Percentiles rank a stretch among this genome's conserved stretches.
Evolutionary conservation across 495 filamentous ascomycete species (phyloP).

Genomic region (Hypomontagnella monticulosa): DNA sequence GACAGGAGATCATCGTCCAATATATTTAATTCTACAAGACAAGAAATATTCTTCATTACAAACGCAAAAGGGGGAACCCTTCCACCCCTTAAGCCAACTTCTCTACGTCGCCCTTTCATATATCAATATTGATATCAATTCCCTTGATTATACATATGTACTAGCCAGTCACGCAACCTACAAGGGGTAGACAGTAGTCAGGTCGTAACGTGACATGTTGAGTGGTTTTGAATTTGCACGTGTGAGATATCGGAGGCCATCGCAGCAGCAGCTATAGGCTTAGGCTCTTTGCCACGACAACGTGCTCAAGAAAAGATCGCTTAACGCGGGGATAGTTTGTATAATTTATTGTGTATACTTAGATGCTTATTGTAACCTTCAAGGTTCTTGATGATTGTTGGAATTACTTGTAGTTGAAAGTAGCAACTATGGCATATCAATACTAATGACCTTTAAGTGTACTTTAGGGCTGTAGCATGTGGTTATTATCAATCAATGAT

Average conservation of each 20-base stretch:
- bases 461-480: too few relatives aligned
- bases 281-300: slow-evolving; percentile 31
- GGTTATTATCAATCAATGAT: too few relatives aligned
- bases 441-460: too few relatives aligned
- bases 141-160: neutral
- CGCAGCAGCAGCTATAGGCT: slow-evolving; percentile 5
- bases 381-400: too few relatives aligned
- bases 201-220: slow-evolving; percentile 34
- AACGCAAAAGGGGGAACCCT: neutral
- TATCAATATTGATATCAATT: too few relatives aligned
- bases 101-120: too few relatives aligned
- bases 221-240: slow-evolving; percentile 24
- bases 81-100: too few relatives aligned
- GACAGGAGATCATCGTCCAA: neutral
- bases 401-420: too few relatives aligned
- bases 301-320: slow-evolving; percentile 23
- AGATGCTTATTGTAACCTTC: too few relatives aligned
- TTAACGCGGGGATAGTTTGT: slow-evolving; percentile 23
- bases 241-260: slow-evolving; percentile 20
- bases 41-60: neutral
- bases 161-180: too few relatives aligned
- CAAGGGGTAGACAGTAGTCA: neutral
- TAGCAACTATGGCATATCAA: too few relatives aligned
- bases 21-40: neutral
- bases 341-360: neutral